Evolutionary conservation across 2,329 filamentous ascomycete genomes (phyloP), one percentile per base, ranked within the genome.

Genomic region (Dactylella cylindrospora): DNA sequence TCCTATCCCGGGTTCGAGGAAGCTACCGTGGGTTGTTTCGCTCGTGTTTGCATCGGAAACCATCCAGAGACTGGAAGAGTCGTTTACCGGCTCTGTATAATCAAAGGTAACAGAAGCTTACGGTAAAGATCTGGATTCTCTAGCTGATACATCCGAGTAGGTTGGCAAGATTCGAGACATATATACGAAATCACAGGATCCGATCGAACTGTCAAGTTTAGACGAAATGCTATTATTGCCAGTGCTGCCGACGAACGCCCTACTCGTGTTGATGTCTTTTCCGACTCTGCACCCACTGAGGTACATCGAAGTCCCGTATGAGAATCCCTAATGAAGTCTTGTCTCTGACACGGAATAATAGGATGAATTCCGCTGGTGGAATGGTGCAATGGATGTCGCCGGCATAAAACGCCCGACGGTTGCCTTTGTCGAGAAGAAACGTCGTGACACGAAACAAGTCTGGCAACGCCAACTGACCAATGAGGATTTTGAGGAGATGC

Each of bases 1-100:
- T 95, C 95, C 76, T 91, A 90, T 68, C 93, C 93, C 8, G 85
- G 85, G 3, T 96, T 98, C 67, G 87, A 95, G 52, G 76, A 86
- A 6, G 80, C 86, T 23, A 86, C 96, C 69, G 82, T 78, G 59
- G 67, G 66, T 45, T 94, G 90, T 73, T 98, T 86, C 71, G 85
- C 85, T 29, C 87, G 93, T 45, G 83, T 97, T 66, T 87, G 84
- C 65, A 82, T 96, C 53, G 91, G 90, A 0, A 80, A 85, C 9
- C 86, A 94, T 70, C 80, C 81, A 8, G 79, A 84, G 17, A 87
- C 81, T 3, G 84, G 85, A 32, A 39, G 41, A 31, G 85, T 86
- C 64, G 80, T 88, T 66, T 98, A 98, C 73, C 86, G 91, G 61
- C 86, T 98, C 80, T 86, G 86, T 23, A 75, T 86, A 61, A 90